Evolutionary conservation across 1,139 yeast genomes (phyloP).

Genomic region (Magnusiomyces tetraspermus): DNA sequence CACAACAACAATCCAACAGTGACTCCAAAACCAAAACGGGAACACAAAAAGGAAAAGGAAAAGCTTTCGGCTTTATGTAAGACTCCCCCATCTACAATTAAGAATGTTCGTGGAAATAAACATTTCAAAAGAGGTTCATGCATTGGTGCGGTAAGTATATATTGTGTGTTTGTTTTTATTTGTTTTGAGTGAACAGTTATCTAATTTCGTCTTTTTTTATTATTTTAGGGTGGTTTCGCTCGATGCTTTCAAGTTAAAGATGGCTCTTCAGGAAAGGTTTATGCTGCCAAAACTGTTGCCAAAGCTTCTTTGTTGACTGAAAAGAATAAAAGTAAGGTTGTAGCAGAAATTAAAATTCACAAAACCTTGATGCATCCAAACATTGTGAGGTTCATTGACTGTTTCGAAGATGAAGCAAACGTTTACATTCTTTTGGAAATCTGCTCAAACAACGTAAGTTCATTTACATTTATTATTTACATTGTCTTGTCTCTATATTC

Average conservation of each 20-base stretch:
- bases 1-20: not conserved
- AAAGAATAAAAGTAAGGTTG: conserved; percentile 73
- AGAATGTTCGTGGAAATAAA: conserved; percentile 67
- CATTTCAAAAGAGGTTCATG: conserved; percentile 87
- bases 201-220: not conserved
- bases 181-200: conserved; percentile 1
- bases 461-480: too few species aligned
- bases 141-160: conserved; percentile 57
- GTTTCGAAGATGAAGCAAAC: conserved; percentile 90
- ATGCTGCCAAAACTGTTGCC: conserved; percentile 97
- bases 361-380: conserved; percentile 82
- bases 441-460: conserved; percentile 49
- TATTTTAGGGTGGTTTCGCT: conserved; percentile 77
- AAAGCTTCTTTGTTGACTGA: conserved; percentile 86
- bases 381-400: conserved; percentile 83
- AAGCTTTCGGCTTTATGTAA: conserved; percentile 81
- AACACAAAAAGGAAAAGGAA: conserved; percentile 61
- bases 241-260: conserved; percentile 96
- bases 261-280: conserved; percentile 57
- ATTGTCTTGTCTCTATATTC: too few species aligned
- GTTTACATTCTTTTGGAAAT: conserved; percentile 89
- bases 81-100: conserved; percentile 88
- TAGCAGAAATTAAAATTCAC: conserved; percentile 93
- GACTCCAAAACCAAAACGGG: conserved; percentile 10
- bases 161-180: not conserved